A percentile compares a stretch with the other conserved stretches of the same genome.
phyloP scores from a whole-genome alignment of 192 early-diverging fungal genomes.

The Backusella circina region DNA sequence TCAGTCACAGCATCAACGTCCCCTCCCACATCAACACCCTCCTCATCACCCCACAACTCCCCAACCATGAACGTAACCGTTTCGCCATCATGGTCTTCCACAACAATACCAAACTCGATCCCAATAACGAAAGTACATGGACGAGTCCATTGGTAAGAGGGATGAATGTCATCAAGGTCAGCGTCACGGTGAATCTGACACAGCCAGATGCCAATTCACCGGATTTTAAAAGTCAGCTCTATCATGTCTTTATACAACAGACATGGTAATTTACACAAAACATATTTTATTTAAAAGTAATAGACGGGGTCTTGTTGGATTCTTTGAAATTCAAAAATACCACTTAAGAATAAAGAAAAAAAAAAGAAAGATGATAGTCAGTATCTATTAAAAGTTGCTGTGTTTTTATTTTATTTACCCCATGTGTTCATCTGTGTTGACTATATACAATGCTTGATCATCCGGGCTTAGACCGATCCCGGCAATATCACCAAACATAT shows the following conservation, averaged over 20 bases:
- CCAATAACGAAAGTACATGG: background rate
- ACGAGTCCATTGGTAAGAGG: constrained; percentile 5
- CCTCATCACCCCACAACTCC: constrained; percentile 1
- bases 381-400: too few species aligned
- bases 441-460: constrained; percentile 51
- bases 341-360: background rate
- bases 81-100: background rate
- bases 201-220: constrained; percentile 1
- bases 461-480: constrained; percentile 53
- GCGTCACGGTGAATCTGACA: constrained; percentile 15
- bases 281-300: background rate
- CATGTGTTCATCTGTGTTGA: constrained; percentile 41
- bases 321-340: constrained; percentile 28
- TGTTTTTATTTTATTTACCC: too few species aligned
- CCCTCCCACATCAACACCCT: constrained; percentile 7
- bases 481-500: constrained; percentile 71
- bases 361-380: too few species aligned
- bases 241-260: constrained; percentile 25
- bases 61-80: background rate
- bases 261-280: constrained; percentile 31
- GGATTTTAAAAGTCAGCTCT: constrained; percentile 15
- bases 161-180: constrained; percentile 22
- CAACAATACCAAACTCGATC: background rate
- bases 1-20: constrained; percentile 15
- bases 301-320: background rate